Conservation (phyloP, 2,329 filamentous ascomycete species). For the Botryotinia narcissicola region DNA sequence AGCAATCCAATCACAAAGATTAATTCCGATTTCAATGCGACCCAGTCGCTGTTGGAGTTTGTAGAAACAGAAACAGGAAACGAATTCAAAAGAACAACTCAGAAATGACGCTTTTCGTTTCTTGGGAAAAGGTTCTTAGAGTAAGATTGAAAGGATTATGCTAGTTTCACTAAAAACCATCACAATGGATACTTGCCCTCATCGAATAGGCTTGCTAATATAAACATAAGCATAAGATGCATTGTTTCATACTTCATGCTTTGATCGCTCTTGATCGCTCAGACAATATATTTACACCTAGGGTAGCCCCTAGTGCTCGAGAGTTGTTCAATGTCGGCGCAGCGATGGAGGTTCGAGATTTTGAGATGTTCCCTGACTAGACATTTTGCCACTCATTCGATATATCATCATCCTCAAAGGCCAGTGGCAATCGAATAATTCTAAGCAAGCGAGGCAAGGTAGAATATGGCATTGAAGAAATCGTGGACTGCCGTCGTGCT, state of each 20-base stretch:
- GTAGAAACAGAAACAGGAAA: background rate
- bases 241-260: constrained; percentile 12
- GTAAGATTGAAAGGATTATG: constrained; percentile 12
- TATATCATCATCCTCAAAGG: background rate
- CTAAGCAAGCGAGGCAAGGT: background rate
- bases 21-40: constrained; percentile 9
- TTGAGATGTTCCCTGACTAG: background rate
- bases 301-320: constrained; percentile 4
- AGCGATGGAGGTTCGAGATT: background rate
- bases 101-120: constrained; percentile 10
- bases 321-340: background rate
- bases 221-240: background rate
- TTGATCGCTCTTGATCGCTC: constrained; percentile 14
- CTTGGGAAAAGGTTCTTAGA: background rate
- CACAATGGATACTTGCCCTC: background rate
- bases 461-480: background rate
- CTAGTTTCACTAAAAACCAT: constrained; percentile 12
- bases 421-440: background rate
- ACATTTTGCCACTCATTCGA: background rate
- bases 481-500: background rate
- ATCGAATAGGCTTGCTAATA: background rate
- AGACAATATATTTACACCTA: constrained; percentile 4
- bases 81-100: background rate
- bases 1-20: background rate
- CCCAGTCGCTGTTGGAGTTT: background rate